Base-by-base conservation (phyloP, 768 basidiomycete genomes). In the Lyophyllum atratum region DNA sequence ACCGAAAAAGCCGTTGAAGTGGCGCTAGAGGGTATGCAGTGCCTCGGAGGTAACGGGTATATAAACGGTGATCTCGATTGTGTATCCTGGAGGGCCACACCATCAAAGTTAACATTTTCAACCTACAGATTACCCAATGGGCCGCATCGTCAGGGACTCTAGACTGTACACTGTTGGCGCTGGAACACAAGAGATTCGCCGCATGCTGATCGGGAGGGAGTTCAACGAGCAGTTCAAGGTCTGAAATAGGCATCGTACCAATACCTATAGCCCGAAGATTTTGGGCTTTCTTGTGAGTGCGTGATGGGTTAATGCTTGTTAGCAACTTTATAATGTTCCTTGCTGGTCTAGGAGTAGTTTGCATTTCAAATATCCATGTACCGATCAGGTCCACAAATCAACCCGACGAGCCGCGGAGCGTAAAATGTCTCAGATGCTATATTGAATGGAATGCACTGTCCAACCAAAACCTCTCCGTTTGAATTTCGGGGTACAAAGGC, bases 141-240 rank as follows among this genome's bases (percentile, higher is more conserved):
- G 93, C 15, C 86, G 95, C 29, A 84, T 95, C 63, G 75, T 97
- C 44, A 83, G 95, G 47, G 95, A 98, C 68, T 82, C 95, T 15
- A 78, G 93, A 62, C 73, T 98, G 42, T 98, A 97, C 70, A 87
- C 92, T 24, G 94, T 98, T 56, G 95, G 95, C 25, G 95, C 95
- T n/a, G 95, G 95, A 17, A 95, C 95, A 22, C 95, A 97, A 70
- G 95, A 96, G 76, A 95, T 97, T 53, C 77, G 95, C 62, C 81
- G 95, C 56, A 95, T 95, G 93, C 74, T 96, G 56, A 96, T 97
- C 56, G 95, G 95, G 29, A 80, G 95, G 59, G 95, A 93, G 68
- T 95, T 97, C 74, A 97, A 95, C 67, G 78, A 87, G 59, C 80
- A 91, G 67, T 74, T 79, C 54, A 72, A 73, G 58, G 49, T 60